Evolutionary conservation across 768 basidiomycete species (phyloP).

Genomic region (Mycena rebaudengoi): DNA sequence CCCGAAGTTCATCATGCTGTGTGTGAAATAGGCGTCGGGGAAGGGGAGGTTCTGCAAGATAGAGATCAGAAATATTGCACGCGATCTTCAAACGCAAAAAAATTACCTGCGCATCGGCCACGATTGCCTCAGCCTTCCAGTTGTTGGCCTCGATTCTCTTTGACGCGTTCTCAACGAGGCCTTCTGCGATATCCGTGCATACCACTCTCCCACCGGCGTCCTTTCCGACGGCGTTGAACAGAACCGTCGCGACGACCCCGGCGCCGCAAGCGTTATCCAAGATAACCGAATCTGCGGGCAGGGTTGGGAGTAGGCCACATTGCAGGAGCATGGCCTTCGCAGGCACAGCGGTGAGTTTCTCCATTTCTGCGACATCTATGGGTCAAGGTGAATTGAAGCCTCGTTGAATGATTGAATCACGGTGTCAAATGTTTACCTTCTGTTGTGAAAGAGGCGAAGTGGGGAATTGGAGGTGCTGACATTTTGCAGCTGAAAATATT

Average conservation of each 20-base stretch:
- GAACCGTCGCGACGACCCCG: neutral
- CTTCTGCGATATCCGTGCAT: neutral
- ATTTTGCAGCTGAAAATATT: no score
- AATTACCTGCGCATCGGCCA: conserved; percentile 13
- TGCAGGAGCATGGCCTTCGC: neutral
- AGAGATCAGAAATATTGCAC: neutral
- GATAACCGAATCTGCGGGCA: neutral
- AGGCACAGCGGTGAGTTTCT: neutral
- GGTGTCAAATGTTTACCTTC: no score
- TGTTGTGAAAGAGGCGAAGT: no score
- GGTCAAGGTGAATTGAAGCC: no score
- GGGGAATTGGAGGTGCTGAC: no score
- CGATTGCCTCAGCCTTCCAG: neutral
- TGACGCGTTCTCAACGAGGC: neutral
- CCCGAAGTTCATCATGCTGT: conserved; percentile 16
- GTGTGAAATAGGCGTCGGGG: conserved; percentile 15
- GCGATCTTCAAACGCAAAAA: no score
- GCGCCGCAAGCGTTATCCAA: conserved; percentile 16
- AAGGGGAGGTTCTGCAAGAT: neutral
- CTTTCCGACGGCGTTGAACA: neutral
- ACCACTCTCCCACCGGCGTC: neutral
- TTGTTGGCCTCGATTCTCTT: neutral
- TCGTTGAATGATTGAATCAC: no score
- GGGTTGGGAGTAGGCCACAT: conserved; percentile 1
- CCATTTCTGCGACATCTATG: neutral